phyloP scores from a whole-genome alignment of 768 basidiomycete species.

The Agrocybe pediades region DNA sequence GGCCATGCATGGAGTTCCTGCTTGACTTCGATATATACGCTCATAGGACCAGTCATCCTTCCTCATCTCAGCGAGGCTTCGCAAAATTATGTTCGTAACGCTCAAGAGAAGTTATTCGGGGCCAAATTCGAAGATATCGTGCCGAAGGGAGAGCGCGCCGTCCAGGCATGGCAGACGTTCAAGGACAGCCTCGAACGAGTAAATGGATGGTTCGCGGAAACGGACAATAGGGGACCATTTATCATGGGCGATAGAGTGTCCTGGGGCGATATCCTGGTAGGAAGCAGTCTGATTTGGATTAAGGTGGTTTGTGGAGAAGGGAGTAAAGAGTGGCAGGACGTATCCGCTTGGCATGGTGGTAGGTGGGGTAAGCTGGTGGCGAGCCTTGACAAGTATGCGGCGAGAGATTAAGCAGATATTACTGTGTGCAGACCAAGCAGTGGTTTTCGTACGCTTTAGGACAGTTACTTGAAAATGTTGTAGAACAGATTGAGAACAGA shows the following conservation, averaged over 20 bases:
- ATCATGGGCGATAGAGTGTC: slow-evolving; percentile 34
- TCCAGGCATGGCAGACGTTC: slow-evolving; percentile 33
- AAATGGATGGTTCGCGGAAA: slow-evolving; percentile 25
- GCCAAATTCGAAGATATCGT: slow-evolving; percentile 33
- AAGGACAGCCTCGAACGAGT: slow-evolving; percentile 26
- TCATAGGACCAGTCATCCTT: slow-evolving; percentile 3
- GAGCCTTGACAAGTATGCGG: no score
- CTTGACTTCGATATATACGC: not conserved
- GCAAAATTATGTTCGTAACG: slow-evolving; percentile 32
- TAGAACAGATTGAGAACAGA: no score
- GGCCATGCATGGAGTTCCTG: not conserved
- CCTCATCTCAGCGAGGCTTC: slow-evolving; percentile 11
- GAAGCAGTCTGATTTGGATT: slow-evolving; percentile 28
- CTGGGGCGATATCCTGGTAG: slow-evolving; percentile 38
- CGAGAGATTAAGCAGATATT: no score
- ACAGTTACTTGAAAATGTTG: no score
- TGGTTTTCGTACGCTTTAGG: no score
- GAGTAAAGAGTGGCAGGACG: slow-evolving; percentile 34
- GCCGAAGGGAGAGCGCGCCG: slow-evolving; percentile 28
- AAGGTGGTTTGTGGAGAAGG: slow-evolving; percentile 28
- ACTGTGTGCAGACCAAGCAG: no score
- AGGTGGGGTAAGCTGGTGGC: slow-evolving; percentile 23
- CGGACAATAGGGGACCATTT: slow-evolving; percentile 24
- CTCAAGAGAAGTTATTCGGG: slow-evolving; percentile 32
- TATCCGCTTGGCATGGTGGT: slow-evolving; percentile 32